A percentile compares a stretch with the other conserved stretches of the same genome.
Evolutionary conservation across 441 rosid species (phyloP).

Genomic region (Adansonia grandidieri): DNA sequence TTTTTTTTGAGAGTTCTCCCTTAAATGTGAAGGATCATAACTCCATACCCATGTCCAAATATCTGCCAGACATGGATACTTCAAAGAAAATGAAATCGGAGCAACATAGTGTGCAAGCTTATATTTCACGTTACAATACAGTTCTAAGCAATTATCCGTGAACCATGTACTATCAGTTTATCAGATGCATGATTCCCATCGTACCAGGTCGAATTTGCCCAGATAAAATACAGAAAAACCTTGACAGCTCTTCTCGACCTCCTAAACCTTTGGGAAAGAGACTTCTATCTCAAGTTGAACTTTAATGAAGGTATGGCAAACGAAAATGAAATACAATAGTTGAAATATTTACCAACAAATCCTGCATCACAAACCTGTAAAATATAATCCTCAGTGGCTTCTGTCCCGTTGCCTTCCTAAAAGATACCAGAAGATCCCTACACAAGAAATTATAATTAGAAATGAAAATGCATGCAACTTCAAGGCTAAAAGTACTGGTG

Average conservation of each 20-base stretch:
- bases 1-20: background rate
- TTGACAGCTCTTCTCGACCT: background rate
- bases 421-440: constrained; percentile 94
- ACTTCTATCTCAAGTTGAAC: background rate
- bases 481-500: background rate
- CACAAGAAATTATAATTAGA: constrained; percentile 21
- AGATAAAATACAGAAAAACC: background rate
- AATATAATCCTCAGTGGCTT: constrained; percentile 92
- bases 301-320: background rate
- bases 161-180: background rate
- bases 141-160: background rate
- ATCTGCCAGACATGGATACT: background rate
- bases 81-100: background rate
- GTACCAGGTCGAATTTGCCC: background rate
- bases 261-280: background rate
- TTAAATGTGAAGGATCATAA: background rate
- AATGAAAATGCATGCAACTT: background rate
- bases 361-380: constrained; percentile 63
- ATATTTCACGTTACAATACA: background rate
- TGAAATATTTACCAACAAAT: constrained; percentile 1
- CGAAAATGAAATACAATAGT: background rate
- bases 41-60: background rate
- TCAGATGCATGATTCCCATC: background rate
- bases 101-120: background rate
- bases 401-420: constrained; percentile 96